Percentiles rank a stretch among this genome's conserved stretches.
These are phyloP conservation scores for Cercospora canescens DNA, from an alignment of 2,329 filamentous ascomycete genomes.

Conservation along the genomic window DNA sequence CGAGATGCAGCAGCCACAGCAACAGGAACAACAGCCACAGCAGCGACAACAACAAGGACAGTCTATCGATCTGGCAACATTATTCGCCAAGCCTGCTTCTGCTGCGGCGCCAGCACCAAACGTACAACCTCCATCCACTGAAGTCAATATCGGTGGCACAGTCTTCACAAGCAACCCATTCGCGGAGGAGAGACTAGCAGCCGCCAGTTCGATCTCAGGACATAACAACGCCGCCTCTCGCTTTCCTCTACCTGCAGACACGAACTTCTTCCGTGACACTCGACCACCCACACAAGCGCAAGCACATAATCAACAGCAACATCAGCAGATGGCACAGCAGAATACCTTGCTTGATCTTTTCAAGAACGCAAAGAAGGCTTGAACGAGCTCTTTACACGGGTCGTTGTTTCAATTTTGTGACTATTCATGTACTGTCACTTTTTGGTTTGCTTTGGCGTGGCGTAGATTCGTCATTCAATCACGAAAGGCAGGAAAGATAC, in stretches of 20 bases:
- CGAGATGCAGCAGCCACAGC: slow-evolving; percentile 34
- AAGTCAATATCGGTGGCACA: slow-evolving; percentile 7
- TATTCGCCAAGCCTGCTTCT: slow-evolving; percentile 24
- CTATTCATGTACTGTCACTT: background rate
- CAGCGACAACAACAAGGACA: slow-evolving; percentile 47
- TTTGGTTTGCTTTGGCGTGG: background rate
- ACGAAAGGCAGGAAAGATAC: background rate
- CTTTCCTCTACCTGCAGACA: slow-evolving; percentile 22
- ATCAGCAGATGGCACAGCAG: slow-evolving; percentile 20
- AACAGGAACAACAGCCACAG: slow-evolving; percentile 52
- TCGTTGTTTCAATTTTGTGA: background rate
- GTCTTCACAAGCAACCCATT: slow-evolving; percentile 5
- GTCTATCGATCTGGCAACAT: slow-evolving; percentile 28
- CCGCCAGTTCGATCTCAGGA: background rate
- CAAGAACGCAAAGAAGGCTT: slow-evolving; percentile 25
- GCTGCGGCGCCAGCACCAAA: slow-evolving; percentile 4
- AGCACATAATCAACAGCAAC: slow-evolving; percentile 13
- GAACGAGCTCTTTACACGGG: background rate
- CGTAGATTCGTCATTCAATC: background rate
- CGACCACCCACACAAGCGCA: slow-evolving; percentile 3
- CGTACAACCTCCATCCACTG: background rate
- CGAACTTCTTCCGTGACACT: slow-evolving; percentile 27
- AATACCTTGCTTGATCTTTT: slow-evolving; percentile 32
- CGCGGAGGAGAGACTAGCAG: slow-evolving; percentile 6
- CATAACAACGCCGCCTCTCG: background rate